These are phyloP conservation scores for Xerocomus minutiporus DNA, from an alignment of 1,284 basidiomycete genomes.

Conservation along the genomic window DNA sequence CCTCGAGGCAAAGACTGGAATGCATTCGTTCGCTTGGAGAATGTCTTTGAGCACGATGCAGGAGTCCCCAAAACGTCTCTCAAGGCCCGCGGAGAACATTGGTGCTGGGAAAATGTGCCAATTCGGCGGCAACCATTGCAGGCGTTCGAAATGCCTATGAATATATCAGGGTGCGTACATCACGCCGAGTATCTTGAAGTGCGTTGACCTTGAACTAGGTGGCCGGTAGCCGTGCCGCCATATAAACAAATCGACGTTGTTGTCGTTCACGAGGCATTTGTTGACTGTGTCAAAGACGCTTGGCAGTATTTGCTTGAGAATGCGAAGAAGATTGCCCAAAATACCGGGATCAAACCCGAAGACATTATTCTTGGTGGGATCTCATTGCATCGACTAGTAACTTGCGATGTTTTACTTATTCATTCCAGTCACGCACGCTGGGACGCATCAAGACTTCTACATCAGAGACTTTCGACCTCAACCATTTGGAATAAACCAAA, in stretches of 20 bases:
- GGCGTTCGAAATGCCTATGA: slow-evolving; percentile 31
- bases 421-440: slow-evolving; percentile 35
- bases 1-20: slow-evolving; percentile 33
- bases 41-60: slow-evolving; percentile 34
- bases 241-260: slow-evolving; percentile 37
- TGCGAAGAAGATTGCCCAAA: slow-evolving; percentile 33
- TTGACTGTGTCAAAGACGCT: slow-evolving; percentile 35
- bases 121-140: slow-evolving; percentile 28
- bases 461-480: slow-evolving; percentile 32
- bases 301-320: slow-evolving; percentile 42
- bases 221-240: slow-evolving; percentile 42
- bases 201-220: slow-evolving; percentile 30
- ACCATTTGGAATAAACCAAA: slow-evolving; percentile 17
- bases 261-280: slow-evolving; percentile 34
- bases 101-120: slow-evolving; percentile 36
- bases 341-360: slow-evolving; percentile 38
- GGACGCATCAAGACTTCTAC: slow-evolving; percentile 37
- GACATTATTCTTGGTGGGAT: slow-evolving; percentile 43
- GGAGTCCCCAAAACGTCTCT: slow-evolving; percentile 19
- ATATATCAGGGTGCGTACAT: slow-evolving; percentile 38
- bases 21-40: slow-evolving; percentile 40
- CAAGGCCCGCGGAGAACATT: slow-evolving; percentile 28
- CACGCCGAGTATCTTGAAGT: neutral
- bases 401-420: neutral
- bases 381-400: neutral